Base-by-base conservation (phyloP, 495 filamentous ascomycete genomes). In the Penicillium maclennaniae region DNA sequence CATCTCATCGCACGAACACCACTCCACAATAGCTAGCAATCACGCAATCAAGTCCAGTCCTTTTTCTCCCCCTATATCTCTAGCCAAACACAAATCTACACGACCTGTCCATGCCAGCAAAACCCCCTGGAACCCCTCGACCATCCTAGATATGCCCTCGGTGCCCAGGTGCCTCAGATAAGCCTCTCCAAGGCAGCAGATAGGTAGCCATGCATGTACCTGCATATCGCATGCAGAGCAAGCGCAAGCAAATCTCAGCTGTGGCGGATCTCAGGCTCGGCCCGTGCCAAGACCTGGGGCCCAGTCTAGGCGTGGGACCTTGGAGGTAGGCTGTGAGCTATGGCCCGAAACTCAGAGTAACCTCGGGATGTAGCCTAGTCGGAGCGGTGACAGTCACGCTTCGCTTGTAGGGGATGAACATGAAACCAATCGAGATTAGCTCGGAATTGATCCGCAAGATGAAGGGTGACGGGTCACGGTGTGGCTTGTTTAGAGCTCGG, bases 201-300 rank as follows among this genome's bases (percentile, higher is more conserved):
- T 12, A 34, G 31, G 31, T 34, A 38, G 47, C 47, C 43, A 20
- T 59, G 59, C 59, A 59, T 51, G 61, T 64, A 64, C 61, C 58
- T 64, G 58, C 54, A 64, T 61, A 58, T 48, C 41, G 49, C 54
- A 64, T 63, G 61, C 54, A 57, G 14, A 54, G 6, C 36, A 39
- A 49, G 39, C 51, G 6, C 36, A 34, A 49, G 39, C 51, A 45
- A 45, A 27, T 27, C 36, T 19, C 39, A 19, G 14, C 43, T 42
- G 38, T 14, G 31, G 27, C 7, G 7, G 25, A 36, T 28, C 2
- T 8, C 21, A 14, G 45, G 54, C 41, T 25, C 44, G 39, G 39
- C 42, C 40, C 47, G 41, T 55, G 46, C 41, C 46, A 49, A 54
- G 45, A 37, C 17, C 10, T 34, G 31, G 31, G 10, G 9, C 9